These are phyloP conservation scores for Thalassiosira profunda DNA, from an alignment of 108 stramenopile species.

Conservation along the genomic window DNA sequence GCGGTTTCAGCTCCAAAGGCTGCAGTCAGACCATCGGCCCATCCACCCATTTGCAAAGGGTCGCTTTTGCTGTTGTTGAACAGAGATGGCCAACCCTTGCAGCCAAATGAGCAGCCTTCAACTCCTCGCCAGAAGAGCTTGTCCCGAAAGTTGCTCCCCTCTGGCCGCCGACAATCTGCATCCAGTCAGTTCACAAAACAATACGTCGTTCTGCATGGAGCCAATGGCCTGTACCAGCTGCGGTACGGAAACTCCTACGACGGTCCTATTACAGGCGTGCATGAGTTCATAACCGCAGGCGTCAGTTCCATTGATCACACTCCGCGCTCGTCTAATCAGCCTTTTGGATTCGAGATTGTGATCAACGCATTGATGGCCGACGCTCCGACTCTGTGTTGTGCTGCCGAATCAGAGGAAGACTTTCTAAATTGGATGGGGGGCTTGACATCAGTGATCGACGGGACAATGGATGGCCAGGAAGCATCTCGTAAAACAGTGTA, in stretches of 20 bases:
- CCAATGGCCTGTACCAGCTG: slow-evolving; percentile 44
- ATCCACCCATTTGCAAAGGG: slow-evolving; percentile 26
- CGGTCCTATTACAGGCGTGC: slow-evolving; percentile 24
- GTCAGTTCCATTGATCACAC: slow-evolving; percentile 45
- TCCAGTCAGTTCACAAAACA: slow-evolving; percentile 17
- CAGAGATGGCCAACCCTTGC: slow-evolving; percentile 4
- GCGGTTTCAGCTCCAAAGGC: slow-evolving; percentile 3
- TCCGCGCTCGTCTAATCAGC: slow-evolving; percentile 16
- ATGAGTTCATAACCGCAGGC: slow-evolving; percentile 43
- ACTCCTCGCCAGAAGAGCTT: slow-evolving; percentile 14
- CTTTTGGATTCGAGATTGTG: slow-evolving; percentile 47
- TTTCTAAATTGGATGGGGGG: slow-evolving; percentile 46
- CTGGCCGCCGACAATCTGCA: background rate
- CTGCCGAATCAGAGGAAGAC: slow-evolving; percentile 36
- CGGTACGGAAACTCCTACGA: slow-evolving; percentile 28
- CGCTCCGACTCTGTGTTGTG: slow-evolving; percentile 43
- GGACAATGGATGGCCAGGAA: too few relatives aligned
- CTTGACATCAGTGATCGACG: slow-evolving; percentile 29
- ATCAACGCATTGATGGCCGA: slow-evolving; percentile 22
- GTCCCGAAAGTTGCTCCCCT: slow-evolving; percentile 17
- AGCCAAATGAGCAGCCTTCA: background rate
- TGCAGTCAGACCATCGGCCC: slow-evolving; percentile 20
- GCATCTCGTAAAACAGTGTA: too few relatives aligned
- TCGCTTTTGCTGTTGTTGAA: slow-evolving; percentile 30
- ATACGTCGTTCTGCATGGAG: slow-evolving; percentile 38